phyloP scores from a whole-genome alignment of 2,329 filamentous ascomycete species.

The Thielaviopsis punctulata region DNA sequence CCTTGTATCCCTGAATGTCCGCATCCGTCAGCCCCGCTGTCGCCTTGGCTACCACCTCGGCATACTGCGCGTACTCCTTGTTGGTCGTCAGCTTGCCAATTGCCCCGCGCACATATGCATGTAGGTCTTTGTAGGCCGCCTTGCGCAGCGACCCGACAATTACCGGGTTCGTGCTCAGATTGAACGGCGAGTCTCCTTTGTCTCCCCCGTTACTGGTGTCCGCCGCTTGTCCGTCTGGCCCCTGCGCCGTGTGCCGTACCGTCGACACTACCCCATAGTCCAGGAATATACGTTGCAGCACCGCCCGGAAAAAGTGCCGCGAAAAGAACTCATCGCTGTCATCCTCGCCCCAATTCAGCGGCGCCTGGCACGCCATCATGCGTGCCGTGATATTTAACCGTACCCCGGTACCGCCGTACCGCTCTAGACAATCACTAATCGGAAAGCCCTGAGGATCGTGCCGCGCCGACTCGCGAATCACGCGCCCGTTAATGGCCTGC shows the following conservation, averaged over 20 bases:
- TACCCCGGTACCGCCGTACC: slow-evolving; percentile 44
- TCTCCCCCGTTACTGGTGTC: slow-evolving; percentile 17
- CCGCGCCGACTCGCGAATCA: slow-evolving; percentile 49
- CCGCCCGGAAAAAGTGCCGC: slow-evolving; percentile 78
- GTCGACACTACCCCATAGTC: slow-evolving; percentile 62
- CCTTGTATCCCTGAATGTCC: slow-evolving; percentile 56
- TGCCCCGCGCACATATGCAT: slow-evolving; percentile 64
- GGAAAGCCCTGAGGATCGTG: slow-evolving; percentile 85
- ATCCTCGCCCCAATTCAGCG: slow-evolving; percentile 68
- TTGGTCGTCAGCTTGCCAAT: slow-evolving; percentile 52
- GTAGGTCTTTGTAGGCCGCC: slow-evolving; percentile 57
- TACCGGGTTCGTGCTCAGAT: slow-evolving; percentile 54
- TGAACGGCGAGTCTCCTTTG: slow-evolving; percentile 25
- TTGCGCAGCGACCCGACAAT: slow-evolving; percentile 78
- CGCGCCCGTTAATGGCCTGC: slow-evolving; percentile 49
- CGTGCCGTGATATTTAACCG: slow-evolving; percentile 87
- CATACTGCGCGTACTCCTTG: slow-evolving; percentile 39
- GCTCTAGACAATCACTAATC: slow-evolving; percentile 58
- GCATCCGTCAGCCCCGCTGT: slow-evolving; percentile 56
- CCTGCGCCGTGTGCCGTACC: slow-evolving; percentile 23
- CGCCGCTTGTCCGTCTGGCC: slow-evolving; percentile 7
- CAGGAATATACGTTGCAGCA: slow-evolving; percentile 82
- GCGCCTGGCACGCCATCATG: slow-evolving; percentile 96
- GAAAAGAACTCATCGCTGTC: slow-evolving; percentile 84
- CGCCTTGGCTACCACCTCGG: slow-evolving; percentile 43